A percentile compares a stretch with the other conserved stretches of the same genome.
These are phyloP conservation scores for Colletotrichum trifolii DNA, from an alignment of 2,329 filamentous ascomycete species.

Conservation along the genomic window DNA sequence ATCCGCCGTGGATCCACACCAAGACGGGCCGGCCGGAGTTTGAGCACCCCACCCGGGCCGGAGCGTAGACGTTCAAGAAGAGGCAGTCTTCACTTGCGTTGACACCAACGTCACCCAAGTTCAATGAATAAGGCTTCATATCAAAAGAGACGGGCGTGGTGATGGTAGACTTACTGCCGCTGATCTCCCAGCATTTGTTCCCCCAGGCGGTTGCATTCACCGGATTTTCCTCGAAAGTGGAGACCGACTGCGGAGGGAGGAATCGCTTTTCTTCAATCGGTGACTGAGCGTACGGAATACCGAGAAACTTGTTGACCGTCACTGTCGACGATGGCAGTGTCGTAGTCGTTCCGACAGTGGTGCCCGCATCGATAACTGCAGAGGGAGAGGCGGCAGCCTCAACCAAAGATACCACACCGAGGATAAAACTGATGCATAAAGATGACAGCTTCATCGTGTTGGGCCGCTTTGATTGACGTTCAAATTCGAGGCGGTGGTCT, in stretches of 20 bases:
- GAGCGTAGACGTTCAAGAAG: slow-evolving; percentile 47
- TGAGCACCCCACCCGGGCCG: slow-evolving; percentile 32
- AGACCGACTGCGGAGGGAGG: neutral
- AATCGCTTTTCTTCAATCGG: slow-evolving; percentile 35
- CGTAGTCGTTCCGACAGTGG: neutral
- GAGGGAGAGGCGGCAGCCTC: neutral
- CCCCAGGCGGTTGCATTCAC: slow-evolving; percentile 14
- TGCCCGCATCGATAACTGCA: slow-evolving; percentile 5
- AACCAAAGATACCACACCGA: too few species aligned
- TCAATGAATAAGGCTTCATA: neutral
- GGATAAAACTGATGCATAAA: too few species aligned
- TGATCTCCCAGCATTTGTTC: slow-evolving; percentile 5
- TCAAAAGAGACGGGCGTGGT: neutral
- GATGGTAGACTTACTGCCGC: neutral
- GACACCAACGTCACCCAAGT: neutral
- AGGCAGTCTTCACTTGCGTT: slow-evolving; percentile 48
- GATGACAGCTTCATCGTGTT: too few species aligned
- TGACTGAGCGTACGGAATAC: slow-evolving; percentile 44
- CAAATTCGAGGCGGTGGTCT: too few species aligned
- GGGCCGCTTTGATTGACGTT: too few species aligned
- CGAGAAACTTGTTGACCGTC: slow-evolving; percentile 44
- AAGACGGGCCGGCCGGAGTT: slow-evolving; percentile 27
- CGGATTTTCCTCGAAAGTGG: neutral
- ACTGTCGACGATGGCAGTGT: slow-evolving; percentile 9
- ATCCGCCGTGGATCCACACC: slow-evolving; percentile 36